Percentiles rank a stretch among this genome's conserved stretches.
These are phyloP conservation scores for Rhododendron williamsianum DNA, from an alignment of 148 eudicot species.

Conservation along the genomic window DNA sequence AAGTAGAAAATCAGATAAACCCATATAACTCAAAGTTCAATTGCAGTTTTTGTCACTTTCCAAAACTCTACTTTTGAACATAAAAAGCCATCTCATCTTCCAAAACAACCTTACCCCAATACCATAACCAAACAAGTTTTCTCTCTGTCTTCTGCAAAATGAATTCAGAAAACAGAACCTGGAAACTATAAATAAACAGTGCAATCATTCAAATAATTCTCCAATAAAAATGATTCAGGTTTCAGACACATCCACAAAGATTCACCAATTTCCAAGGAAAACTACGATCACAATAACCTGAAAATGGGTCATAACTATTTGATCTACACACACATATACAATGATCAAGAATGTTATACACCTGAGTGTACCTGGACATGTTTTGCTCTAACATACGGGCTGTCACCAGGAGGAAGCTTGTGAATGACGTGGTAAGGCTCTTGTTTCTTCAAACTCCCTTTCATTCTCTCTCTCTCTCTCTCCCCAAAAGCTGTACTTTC, in stretches of 20 bases:
- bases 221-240: background rate
- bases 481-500: background rate
- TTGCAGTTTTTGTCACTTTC: background rate
- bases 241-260: background rate
- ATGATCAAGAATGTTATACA: background rate
- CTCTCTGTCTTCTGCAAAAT: background rate
- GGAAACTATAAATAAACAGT: background rate
- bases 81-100: background rate
- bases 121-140: background rate
- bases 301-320: background rate
- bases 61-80: background rate
- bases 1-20: background rate
- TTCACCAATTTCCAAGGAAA: background rate
- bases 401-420: constrained; percentile 46
- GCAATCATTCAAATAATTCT: background rate
- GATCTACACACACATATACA: background rate
- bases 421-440: constrained; percentile 28
- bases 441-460: constrained; percentile 11
- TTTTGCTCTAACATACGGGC: constrained; percentile 49
- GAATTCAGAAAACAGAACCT: background rate
- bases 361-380: constrained; percentile 27
- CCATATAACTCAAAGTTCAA: background rate
- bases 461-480: background rate
- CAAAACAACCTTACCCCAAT: background rate
- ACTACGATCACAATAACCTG: background rate